Base-by-base conservation (phyloP, 352 stramenopile genomes). In the Thalassiosira mediterranea region DNA sequence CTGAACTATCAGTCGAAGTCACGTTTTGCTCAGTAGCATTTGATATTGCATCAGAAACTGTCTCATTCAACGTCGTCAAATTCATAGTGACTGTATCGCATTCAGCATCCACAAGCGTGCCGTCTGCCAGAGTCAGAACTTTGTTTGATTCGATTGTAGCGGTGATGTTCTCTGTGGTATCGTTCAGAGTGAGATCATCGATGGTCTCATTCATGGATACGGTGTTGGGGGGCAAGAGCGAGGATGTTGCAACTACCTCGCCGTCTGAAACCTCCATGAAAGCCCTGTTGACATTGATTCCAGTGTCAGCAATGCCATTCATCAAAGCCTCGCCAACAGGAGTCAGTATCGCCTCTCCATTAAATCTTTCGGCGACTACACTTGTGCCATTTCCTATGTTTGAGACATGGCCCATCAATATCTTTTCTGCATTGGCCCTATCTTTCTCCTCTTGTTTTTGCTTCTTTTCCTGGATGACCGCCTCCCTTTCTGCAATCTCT, bases 401-500 rank as follows among this genome's bases (percentile, higher is more conserved):
- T 28, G 29, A 54, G 15, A 72, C 40, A 40, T 81, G 65, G 31
- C 47, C 51, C 48, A 77, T 68, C 13, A 83, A 26, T 29, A 73
- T 61, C 34, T 67, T 3, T 31, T 81, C 68, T 17, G 66, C 62
- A 15, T 34, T 49, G 37, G 72, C 38, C 31, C 68, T 63, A 29
- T 81, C 68, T 32, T 66, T 67, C 46, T 81, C 74, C 51, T 79
- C 68, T 48, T 80, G 65, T 21, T 74, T 91, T 54, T 49, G 37
- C 21, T 66, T 83, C 29, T 63, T 81, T 48, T 80, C 80, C 42
- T 65, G 84, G 28, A 71, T 76, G 4, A 19, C 42, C 7, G 63
- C 13, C 53, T 93, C 82, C 38, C 56, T 61, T 66, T 90, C 83
- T 58, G 63, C 67, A 56, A 81, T 26, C 32, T 86, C 34, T 63